Percentiles rank a stretch among this genome's conserved stretches.
These are phyloP conservation scores for Ulmus americana DNA, from an alignment of 331 rosid species.

Conservation along the genomic window DNA sequence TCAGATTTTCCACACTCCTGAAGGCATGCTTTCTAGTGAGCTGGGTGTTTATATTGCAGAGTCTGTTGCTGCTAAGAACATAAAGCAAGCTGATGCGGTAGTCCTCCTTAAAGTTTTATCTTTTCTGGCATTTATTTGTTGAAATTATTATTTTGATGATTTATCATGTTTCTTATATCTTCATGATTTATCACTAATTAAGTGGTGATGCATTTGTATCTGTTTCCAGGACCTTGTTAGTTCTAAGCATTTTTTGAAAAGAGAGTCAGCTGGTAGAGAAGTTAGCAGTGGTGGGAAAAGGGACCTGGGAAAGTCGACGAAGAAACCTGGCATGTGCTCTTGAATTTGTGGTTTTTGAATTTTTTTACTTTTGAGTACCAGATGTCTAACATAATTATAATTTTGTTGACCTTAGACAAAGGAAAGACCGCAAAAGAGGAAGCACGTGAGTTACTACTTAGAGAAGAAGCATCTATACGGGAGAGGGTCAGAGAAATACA, in stretches of 20 bases:
- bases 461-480: constrained; percentile 78
- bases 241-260: constrained; percentile 59
- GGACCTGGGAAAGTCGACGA: constrained; percentile 61
- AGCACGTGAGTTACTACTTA: constrained; percentile 74
- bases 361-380: constrained; percentile 2
- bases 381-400: not conserved
- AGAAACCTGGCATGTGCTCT: constrained; percentile 67
- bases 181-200: not conserved
- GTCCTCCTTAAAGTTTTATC: constrained; percentile 3
- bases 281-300: constrained; percentile 52
- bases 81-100: constrained; percentile 71
- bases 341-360: constrained; percentile 9
- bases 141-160: not conserved
- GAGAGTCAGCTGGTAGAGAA: constrained; percentile 58
- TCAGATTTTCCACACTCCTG: constrained; percentile 84
- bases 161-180: not conserved
- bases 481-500: constrained; percentile 60
- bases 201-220: constrained; percentile 13
- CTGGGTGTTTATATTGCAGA: constrained; percentile 92
- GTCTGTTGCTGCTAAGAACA: constrained; percentile 57
- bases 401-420: constrained; percentile 47
- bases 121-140: not conserved
- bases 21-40: constrained; percentile 82
- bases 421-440: constrained; percentile 88
- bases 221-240: constrained; percentile 45